These are phyloP conservation scores for Pisolithus albus DNA, from an alignment of 768 basidiomycete genomes.

Conservation along the genomic window DNA sequence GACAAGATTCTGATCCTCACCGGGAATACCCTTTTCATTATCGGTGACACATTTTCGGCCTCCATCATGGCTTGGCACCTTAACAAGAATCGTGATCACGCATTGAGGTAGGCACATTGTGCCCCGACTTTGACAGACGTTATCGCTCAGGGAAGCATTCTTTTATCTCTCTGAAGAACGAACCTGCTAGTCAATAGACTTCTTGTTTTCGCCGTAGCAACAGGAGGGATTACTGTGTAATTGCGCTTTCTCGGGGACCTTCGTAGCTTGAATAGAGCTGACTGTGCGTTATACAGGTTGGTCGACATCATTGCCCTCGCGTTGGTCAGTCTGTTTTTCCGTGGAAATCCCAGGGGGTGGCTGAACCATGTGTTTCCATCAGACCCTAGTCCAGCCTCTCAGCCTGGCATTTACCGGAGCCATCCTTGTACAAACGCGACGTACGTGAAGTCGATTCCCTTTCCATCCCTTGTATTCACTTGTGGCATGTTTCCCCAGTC, in stretches of 20 bases:
- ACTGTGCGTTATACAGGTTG: constrained; percentile 6
- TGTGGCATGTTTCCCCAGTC: constrained; percentile 8
- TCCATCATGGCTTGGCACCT: constrained; percentile 3
- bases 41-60: constrained; percentile 5
- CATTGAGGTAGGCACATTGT: neutral
- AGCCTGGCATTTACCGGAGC: constrained; percentile 15
- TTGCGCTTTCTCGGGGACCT: neutral
- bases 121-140: too few species aligned
- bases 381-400: constrained; percentile 17
- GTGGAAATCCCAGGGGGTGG: too few species aligned
- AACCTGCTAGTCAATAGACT: constrained; percentile 5
- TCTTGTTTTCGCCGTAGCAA: constrained; percentile 19
- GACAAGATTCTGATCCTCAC: neutral
- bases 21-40: constrained; percentile 4
- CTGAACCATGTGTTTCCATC: neutral
- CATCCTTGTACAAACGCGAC: constrained; percentile 20
- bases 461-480: neutral
- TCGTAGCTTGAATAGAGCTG: neutral
- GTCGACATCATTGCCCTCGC: constrained; percentile 21
- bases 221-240: constrained; percentile 20
- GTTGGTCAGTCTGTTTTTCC: constrained; percentile 9
- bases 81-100: neutral
- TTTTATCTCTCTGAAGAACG: neutral
- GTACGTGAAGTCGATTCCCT: constrained; percentile 10
- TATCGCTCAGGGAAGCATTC: too few species aligned